Evolutionary conservation across 2,329 filamentous ascomycete species (phyloP).

Genomic region (Cordyceps militaris): DNA sequence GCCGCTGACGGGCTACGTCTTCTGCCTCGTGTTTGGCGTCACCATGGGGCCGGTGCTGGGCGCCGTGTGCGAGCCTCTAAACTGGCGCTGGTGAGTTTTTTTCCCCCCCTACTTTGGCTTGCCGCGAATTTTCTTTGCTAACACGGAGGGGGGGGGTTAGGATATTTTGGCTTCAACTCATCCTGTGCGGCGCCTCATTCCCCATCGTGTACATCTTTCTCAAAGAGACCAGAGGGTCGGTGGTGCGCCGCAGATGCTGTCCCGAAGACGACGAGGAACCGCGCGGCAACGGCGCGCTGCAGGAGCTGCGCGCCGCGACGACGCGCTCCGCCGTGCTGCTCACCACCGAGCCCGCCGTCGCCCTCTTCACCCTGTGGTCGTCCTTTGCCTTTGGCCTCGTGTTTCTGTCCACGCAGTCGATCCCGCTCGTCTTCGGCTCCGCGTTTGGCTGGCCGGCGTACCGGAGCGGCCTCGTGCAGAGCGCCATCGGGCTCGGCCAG

Average conservation of each 20-base stretch:
- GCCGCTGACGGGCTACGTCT: slow-evolving; percentile 13
- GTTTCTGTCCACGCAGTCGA: slow-evolving; percentile 14
- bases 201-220: slow-evolving; percentile 3
- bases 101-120: neutral
- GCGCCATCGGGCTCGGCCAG: slow-evolving; percentile 14
- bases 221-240: slow-evolving; percentile 10
- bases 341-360: slow-evolving; percentile 14
- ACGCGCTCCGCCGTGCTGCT: slow-evolving; percentile 13
- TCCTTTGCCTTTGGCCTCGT: slow-evolving; percentile 15
- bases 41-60: slow-evolving; percentile 14
- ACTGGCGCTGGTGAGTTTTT: slow-evolving; percentile 13
- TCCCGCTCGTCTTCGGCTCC: slow-evolving; percentile 12
- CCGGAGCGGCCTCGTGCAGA: slow-evolving; percentile 11
- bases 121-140: neutral
- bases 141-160: neutral
- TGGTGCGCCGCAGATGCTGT: slow-evolving; percentile 2
- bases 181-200: slow-evolving; percentile 4
- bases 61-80: slow-evolving; percentile 13
- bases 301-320: neutral
- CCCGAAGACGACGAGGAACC: neutral
- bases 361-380: slow-evolving; percentile 14
- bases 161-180: slow-evolving; percentile 15
- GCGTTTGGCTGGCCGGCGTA: slow-evolving; percentile 7
- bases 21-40: slow-evolving; percentile 13
- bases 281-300: neutral